A percentile compares a stretch with the other conserved stretches of the same genome.
Evolutionary conservation across 2,329 filamentous ascomycete genomes (phyloP).

Genomic region (Neofusicoccum sp.): DNA sequence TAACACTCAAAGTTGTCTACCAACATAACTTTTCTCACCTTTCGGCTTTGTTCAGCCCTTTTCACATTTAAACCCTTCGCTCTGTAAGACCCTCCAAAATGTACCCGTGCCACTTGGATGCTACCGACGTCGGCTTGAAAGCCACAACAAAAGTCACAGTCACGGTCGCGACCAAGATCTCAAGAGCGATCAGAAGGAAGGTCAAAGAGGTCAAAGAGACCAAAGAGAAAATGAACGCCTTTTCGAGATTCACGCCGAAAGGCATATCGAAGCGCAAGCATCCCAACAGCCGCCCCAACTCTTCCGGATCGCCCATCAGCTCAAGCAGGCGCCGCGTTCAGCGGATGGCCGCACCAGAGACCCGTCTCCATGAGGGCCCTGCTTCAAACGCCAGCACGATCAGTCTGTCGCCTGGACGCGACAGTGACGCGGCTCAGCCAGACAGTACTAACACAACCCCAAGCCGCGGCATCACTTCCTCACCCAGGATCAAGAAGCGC

Average conservation of each 20-base stretch:
- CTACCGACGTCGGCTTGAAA: not conserved
- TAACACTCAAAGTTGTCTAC: no score
- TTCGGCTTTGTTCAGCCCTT: not conserved
- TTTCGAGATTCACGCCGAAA: no score
- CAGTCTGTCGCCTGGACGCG: not conserved
- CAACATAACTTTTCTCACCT: no score
- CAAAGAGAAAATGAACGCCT: no score
- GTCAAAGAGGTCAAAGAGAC: no score
- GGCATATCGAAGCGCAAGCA: not conserved
- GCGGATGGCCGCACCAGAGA: not conserved
- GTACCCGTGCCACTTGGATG: not conserved
- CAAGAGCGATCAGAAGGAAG: no score
- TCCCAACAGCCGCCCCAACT: not conserved
- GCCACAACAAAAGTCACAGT: not conserved
- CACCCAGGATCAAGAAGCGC: not conserved
- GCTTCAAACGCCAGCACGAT: not conserved
- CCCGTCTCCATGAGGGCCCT: no score
- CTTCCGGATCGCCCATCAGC: not conserved
- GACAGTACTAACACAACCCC: not conserved
- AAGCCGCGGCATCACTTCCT: not conserved
- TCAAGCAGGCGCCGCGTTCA: not conserved
- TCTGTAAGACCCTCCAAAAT: not conserved
- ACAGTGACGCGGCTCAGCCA: not conserved
- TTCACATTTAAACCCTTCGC: not conserved
- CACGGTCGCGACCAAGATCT: no score